Percentiles rank a stretch among this genome's conserved stretches.
phyloP scores from a whole-genome alignment of 805 yeast genomes.

The Hanseniaspora lachancei region DNA sequence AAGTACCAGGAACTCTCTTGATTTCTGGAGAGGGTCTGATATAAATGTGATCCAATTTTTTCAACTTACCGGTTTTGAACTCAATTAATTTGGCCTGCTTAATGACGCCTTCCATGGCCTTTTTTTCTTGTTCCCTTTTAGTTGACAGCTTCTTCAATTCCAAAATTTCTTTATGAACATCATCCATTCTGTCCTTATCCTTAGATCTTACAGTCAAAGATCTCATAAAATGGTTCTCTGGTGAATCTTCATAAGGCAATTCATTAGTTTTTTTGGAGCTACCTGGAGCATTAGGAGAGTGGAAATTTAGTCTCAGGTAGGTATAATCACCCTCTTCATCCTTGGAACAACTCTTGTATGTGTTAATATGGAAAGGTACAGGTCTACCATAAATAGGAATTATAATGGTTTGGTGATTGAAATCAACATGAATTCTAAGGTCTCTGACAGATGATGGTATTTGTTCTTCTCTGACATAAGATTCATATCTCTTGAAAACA shows the following conservation, averaged over 20 bases:
- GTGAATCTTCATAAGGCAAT: conserved; percentile 79
- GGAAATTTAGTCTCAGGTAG: conserved; percentile 76
- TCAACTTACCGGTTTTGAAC: conserved; percentile 69
- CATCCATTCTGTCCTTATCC: conserved; percentile 82
- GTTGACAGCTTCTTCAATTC: conserved; percentile 86
- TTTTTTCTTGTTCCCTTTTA: conserved; percentile 79
- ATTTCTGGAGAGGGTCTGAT: conserved; percentile 95
- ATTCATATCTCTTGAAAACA: conserved; percentile 84
- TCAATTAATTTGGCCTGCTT: conserved; percentile 81
- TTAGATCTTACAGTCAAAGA: conserved; percentile 78
- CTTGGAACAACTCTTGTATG: conserved; percentile 87
- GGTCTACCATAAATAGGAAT: conserved; percentile 91
- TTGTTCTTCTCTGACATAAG: conserved; percentile 86
- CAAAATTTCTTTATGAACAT: conserved; percentile 75
- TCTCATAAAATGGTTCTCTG: conserved; percentile 75
- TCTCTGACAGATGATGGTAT: conserved; percentile 75
- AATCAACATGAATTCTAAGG: conserved; percentile 74
- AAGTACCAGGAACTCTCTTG: conserved; percentile 82
- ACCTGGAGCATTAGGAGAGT: conserved; percentile 82
- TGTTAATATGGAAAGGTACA: conserved; percentile 91
- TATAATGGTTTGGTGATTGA: conserved; percentile 74
- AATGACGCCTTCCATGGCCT: conserved; percentile 86
- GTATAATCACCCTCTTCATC: conserved; percentile 94
- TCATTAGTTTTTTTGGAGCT: conserved; percentile 57
- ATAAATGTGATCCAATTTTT: conserved; percentile 74